phyloP scores from a whole-genome alignment of 2,329 filamentous ascomycete species.

The Pseudogymnoascus verrucosus region DNA sequence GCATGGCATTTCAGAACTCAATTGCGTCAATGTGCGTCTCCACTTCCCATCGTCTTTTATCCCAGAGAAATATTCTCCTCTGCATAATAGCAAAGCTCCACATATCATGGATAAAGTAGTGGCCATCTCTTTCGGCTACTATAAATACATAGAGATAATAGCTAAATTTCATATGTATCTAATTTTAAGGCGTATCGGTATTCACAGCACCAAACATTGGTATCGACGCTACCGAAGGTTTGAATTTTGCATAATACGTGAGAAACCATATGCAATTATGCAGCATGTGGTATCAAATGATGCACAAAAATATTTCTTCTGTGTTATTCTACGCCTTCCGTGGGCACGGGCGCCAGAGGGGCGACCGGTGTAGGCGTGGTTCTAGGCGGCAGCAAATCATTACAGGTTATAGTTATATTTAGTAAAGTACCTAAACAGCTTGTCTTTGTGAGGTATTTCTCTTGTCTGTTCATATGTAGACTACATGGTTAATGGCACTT shows the following conservation, averaged over 20 bases:
- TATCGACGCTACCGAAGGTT: neutral
- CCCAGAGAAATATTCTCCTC: neutral
- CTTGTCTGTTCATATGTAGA: too few species aligned
- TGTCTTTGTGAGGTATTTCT: too few species aligned
- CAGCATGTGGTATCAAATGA: neutral
- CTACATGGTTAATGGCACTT: too few species aligned
- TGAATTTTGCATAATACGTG: neutral
- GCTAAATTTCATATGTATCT: neutral
- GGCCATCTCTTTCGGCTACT: neutral
- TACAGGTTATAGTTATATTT: too few species aligned
- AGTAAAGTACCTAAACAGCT: too few species aligned
- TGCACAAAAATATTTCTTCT: neutral
- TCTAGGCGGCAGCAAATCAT: too few species aligned
- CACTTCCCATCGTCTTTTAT: neutral
- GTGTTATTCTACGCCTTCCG: too few species aligned
- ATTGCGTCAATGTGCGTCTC: neutral
- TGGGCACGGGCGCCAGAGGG: too few species aligned
- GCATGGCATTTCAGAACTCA: neutral
- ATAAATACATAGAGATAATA: neutral
- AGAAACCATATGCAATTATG: neutral
- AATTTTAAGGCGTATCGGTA: neutral
- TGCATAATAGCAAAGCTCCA: neutral
- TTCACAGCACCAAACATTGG: neutral
- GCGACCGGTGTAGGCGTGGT: too few species aligned
- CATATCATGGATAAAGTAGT: neutral